phyloP scores from a whole-genome alignment of 768 basidiomycete genomes.

The Basidioascus undulatus region DNA sequence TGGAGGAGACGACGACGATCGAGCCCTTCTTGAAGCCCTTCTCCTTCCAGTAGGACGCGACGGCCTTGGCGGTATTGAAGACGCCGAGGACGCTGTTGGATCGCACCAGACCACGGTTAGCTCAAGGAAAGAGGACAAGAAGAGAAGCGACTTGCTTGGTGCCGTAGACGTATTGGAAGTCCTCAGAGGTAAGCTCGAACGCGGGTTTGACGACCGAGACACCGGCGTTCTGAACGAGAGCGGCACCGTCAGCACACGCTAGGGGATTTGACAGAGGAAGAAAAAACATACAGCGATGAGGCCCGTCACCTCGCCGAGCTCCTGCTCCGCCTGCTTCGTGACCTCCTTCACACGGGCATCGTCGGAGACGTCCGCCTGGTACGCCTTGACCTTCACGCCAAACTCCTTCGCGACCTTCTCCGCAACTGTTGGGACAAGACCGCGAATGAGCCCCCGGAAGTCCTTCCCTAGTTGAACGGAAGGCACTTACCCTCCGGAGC shows the following conservation, averaged over 20 bases:
- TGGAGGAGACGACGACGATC: slow-evolving; percentile 39
- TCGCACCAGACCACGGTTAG: too few species aligned
- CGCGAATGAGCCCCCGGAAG: slow-evolving; percentile 26
- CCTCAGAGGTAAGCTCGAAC: slow-evolving; percentile 29
- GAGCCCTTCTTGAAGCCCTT: slow-evolving; percentile 22
- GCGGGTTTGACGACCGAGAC: slow-evolving; percentile 39
- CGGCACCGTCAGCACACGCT: not conserved
- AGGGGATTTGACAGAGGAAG: not conserved
- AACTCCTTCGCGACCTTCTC: slow-evolving; percentile 26
- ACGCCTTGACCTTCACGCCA: slow-evolving; percentile 27
- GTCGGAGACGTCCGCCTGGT: slow-evolving; percentile 36
- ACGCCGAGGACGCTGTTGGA: slow-evolving; percentile 41
- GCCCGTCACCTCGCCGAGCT: slow-evolving; percentile 28
- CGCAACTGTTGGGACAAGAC: slow-evolving; percentile 27
- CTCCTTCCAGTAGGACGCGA: slow-evolving; percentile 30
- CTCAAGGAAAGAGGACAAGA: too few species aligned
- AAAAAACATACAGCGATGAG: slow-evolving; percentile 28
- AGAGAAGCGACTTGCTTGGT: too few species aligned
- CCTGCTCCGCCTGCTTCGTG: slow-evolving; percentile 27
- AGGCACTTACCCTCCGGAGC: slow-evolving; percentile 8
- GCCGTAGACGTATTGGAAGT: slow-evolving; percentile 31
- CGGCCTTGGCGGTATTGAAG: slow-evolving; percentile 36
- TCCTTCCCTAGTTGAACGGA: not conserved
- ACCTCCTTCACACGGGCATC: slow-evolving; percentile 20
- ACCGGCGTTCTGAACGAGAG: slow-evolving; percentile 21